Base-by-base conservation (phyloP, 225 moss, liverwort and hornwort species). In the Neckera pumila region DNA sequence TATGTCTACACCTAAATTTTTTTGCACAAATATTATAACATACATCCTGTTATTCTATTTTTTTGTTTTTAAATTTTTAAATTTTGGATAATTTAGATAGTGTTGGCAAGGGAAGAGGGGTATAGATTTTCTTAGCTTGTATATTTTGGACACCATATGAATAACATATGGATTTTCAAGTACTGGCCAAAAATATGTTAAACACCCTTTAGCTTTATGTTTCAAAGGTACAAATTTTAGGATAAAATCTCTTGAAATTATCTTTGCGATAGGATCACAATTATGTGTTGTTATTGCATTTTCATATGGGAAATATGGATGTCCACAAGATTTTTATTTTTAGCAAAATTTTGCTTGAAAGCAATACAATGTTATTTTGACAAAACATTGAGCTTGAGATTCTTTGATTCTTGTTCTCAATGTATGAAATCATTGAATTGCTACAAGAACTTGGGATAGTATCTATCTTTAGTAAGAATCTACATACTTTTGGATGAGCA, bases 1-100 rank as follows among this genome's bases (percentile, higher is more conserved):
- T 51, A 51, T 33, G 5, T 47, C 1, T 31, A 12, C 4, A 31
- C 2, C 19, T 12, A 4, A 0, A 76, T 34, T 53, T 1, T 0
- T 51, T 76, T 76, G 13, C 1, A 53, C 34, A 5, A 22, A 3
- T 51, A 22, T 53, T 14, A 21, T 33, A 22, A 21, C 5, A 8
- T 34, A 14, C 0, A 1, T 33, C 8, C 3, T 34, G 7, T 5
- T 34, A 8, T 53, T 53, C 34, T 4, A 34, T 33, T 33, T 1
- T 76, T 33, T 4, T 75, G 33, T 33, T 49, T 33, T 3, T 36
- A n/a, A n/a, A n/a, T n/a, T n/a, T n/a, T n/a, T n/a, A n/a, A n/a
- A n/a, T n/a, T n/a, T n/a, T n/a, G n/a, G n/a, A n/a, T n/a, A n/a
- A n/a, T 23, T 77, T 15, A 15, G 23, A 7, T 75, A 4, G 12